phyloP scores from a whole-genome alignment of 306 rosid genomes.

The Dryas drummondii region DNA sequence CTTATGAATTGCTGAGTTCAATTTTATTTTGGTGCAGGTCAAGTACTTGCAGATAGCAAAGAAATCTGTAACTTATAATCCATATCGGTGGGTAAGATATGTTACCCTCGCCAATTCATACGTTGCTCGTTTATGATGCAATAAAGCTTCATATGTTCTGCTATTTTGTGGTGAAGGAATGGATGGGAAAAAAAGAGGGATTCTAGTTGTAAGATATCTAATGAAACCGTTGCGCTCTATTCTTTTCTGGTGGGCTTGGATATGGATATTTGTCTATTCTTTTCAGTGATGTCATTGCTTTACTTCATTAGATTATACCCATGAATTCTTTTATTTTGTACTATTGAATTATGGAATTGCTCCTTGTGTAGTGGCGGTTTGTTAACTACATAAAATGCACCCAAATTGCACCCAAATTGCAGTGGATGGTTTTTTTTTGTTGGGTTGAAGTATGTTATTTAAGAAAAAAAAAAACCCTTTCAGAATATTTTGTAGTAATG shows the following conservation, averaged over 20 bases:
- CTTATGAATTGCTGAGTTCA: slow-evolving; percentile 15
- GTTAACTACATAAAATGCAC: not conserved
- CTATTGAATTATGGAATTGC: not conserved
- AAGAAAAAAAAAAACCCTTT: not conserved
- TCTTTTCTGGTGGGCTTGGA: not conserved
- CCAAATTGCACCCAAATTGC: slow-evolving; percentile 7
- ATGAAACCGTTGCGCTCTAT: not conserved
- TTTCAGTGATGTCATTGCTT: slow-evolving; percentile 1
- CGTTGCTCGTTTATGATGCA: slow-evolving; percentile 68
- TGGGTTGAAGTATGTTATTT: not conserved
- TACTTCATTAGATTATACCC: not conserved
- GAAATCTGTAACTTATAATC: slow-evolving; percentile 63
- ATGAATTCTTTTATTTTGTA: not conserved
- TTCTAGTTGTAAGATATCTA: slow-evolving; percentile 21
- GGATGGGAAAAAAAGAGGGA: not conserved
- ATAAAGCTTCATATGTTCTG: slow-evolving; percentile 11
- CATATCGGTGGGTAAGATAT: slow-evolving; percentile 87
- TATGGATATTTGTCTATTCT: not conserved
- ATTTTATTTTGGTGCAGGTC: slow-evolving; percentile 54
- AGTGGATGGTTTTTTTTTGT: no score
- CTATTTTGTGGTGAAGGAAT: slow-evolving; percentile 17
- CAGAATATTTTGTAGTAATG: no score
- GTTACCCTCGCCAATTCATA: slow-evolving; percentile 78
- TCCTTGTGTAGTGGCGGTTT: slow-evolving; percentile 1
- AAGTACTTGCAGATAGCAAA: slow-evolving; percentile 85